A percentile compares a stretch with the other conserved stretches of the same genome.
Conservation (phyloP, 495 filamentous ascomycete species). For the Tuber brumale region DNA sequence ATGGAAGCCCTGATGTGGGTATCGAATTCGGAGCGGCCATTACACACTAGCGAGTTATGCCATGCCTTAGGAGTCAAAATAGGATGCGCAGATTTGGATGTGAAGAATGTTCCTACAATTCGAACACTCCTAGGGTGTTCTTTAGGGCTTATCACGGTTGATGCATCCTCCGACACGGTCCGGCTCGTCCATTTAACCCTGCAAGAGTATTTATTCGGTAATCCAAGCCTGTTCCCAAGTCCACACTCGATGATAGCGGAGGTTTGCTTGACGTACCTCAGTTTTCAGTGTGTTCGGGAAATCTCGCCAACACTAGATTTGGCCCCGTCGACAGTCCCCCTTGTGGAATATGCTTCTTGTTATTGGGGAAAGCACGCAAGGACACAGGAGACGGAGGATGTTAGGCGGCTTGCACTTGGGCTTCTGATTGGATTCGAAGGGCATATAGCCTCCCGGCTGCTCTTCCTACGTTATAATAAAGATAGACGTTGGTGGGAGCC, state of each 20-base stretch:
- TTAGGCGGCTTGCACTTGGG: neutral
- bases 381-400: neutral
- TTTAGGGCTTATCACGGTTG: neutral
- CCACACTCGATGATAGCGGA: neutral
- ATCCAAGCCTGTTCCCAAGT: neutral
- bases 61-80: neutral
- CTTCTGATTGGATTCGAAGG: neutral
- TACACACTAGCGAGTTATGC: neutral
- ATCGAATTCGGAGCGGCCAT: neutral
- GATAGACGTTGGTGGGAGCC: neutral
- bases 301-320: neutral
- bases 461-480: neutral
- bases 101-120: neutral
- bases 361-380: neutral
- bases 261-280: neutral
- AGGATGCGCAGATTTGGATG: neutral
- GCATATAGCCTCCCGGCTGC: neutral
- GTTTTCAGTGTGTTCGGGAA: neutral
- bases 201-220: neutral
- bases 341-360: neutral
- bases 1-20: neutral
- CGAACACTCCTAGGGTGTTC: neutral
- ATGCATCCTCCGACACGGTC: neutral
- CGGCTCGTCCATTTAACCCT: neutral
- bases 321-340: neutral